Base-by-base conservation (phyloP, 192 early-diverging fungal genomes). In the Phlyctochytrium planicorne region DNA sequence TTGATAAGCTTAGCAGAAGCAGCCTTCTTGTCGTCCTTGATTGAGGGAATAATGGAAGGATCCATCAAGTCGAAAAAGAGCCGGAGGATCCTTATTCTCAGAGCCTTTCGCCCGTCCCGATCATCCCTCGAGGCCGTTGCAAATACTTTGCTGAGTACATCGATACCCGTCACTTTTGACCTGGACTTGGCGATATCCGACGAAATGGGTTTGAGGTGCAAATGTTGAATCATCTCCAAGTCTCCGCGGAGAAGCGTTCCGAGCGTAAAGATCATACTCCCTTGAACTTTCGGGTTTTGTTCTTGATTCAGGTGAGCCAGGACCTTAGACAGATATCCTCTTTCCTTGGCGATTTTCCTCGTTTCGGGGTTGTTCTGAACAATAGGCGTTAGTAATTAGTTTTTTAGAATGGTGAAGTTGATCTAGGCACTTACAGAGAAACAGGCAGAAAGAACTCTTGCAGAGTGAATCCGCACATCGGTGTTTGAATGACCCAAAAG, bases 371-470 rank as follows among this genome's bases (percentile, higher is more conserved):
- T 47, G 40, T 47, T 47, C 40, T 47, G 40, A 47, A 47, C 10
- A 20, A 47, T 6, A 20, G 40, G 6, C 40, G 40, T 20, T 20
- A 47, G 20, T 6, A 20, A 20, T 47, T 47, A 47, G 40, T 14
- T 47, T 47, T 20, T 6, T 6, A 47, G 20, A 47, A 6, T 47
- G 20, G 40, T n/a, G 40, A 47, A 20, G 40, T 6, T 6, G 10
- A 47, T 20, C 40, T 14, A 47, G 40, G 40, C 40, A 47, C 40
- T 20, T 47, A 47, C 40, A 6, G 40, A 47, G 55, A 57, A 57
- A 57, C 55, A 57, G 6, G 55, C 55, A 14, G 12, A 10, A 27
- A 57, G 55, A 6, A 57, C 55, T 14, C 55, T 14, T 29, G 55
- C 10, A 14, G 55, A 12, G 12, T 6, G 10, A 4, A 29, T 10